phyloP scores from a whole-genome alignment of 768 basidiomycete species.

The Lenzites betulinus region DNA sequence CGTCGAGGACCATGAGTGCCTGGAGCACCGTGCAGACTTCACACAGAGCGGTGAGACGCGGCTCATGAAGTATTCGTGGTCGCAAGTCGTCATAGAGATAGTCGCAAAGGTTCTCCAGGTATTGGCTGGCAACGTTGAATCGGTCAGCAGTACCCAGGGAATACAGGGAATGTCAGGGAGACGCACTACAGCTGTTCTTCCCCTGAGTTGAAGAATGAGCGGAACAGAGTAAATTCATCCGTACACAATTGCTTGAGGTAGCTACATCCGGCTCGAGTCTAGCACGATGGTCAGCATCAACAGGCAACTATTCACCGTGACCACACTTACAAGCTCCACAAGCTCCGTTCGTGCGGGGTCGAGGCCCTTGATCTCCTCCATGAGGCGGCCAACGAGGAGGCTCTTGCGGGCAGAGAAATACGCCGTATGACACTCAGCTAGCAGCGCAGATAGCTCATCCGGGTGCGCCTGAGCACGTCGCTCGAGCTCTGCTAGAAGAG shows the following conservation, averaged over 20 bases:
- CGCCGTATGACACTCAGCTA: constrained; percentile 85
- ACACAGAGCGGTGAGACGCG: constrained; percentile 82
- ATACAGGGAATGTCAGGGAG: not conserved
- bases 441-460: constrained; percentile 77
- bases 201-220: constrained; percentile 85
- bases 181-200: constrained; percentile 73
- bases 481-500: constrained; percentile 85
- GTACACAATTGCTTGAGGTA: constrained; percentile 91
- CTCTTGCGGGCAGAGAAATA: constrained; percentile 77
- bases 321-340: constrained; percentile 71
- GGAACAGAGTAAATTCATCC: constrained; percentile 86
- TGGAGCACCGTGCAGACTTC: constrained; percentile 96
- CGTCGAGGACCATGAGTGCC: constrained; percentile 93
- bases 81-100: constrained; percentile 94
- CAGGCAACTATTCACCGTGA: not conserved
- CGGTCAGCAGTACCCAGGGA: not conserved
- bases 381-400: constrained; percentile 71
- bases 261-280: constrained; percentile 91
- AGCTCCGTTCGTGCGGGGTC: constrained; percentile 81
- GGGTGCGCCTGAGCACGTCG: constrained; percentile 73
- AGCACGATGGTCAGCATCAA: not conserved
- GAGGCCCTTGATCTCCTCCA: constrained; percentile 80
- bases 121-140: constrained; percentile 54
- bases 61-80: constrained; percentile 93
- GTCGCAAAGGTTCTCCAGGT: constrained; percentile 90